These are phyloP conservation scores for Pseudoneurospora amorphoporcata DNA, from an alignment of 495 filamentous ascomycete species.

Conservation along the genomic window DNA sequence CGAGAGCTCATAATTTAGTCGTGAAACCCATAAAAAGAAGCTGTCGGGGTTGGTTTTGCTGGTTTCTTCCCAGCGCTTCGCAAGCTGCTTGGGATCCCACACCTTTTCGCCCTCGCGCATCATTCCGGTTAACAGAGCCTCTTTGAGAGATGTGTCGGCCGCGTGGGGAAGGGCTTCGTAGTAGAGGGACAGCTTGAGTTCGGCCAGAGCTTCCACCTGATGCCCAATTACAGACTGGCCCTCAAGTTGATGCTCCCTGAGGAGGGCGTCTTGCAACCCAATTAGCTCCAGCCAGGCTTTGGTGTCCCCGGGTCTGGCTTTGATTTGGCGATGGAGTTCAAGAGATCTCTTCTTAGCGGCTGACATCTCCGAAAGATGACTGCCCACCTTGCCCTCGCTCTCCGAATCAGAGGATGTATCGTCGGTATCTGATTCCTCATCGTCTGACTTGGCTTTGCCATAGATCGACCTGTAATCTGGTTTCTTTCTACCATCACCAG, in stretches of 20 bases:
- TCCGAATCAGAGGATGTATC: slow-evolving; percentile 33
- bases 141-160: slow-evolving; percentile 27
- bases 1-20: slow-evolving; percentile 67
- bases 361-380: slow-evolving; percentile 18
- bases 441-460: slow-evolving; percentile 43
- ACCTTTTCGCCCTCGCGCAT: slow-evolving; percentile 60
- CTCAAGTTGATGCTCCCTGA: slow-evolving; percentile 27
- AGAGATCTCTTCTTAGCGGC: slow-evolving; percentile 39
- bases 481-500: slow-evolving; percentile 33
- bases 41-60: slow-evolving; percentile 47
- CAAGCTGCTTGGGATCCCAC: slow-evolving; percentile 58
- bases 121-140: slow-evolving; percentile 52
- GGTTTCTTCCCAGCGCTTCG: slow-evolving; percentile 53
- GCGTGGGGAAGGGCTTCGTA: slow-evolving; percentile 60
- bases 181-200: slow-evolving; percentile 72
- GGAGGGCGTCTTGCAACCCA: slow-evolving; percentile 57
- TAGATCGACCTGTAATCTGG: slow-evolving; percentile 63
- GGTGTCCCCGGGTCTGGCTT: slow-evolving; percentile 53
- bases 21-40: slow-evolving; percentile 59
- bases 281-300: slow-evolving; percentile 68
- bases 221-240: slow-evolving; percentile 3
- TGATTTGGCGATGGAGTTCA: slow-evolving; percentile 48
- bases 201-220: slow-evolving; percentile 49
- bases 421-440: slow-evolving; percentile 32
- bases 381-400: slow-evolving; percentile 23